phyloP scores from a whole-genome alignment of 2,329 filamentous ascomycete species.

The Alternaria sp. region DNA sequence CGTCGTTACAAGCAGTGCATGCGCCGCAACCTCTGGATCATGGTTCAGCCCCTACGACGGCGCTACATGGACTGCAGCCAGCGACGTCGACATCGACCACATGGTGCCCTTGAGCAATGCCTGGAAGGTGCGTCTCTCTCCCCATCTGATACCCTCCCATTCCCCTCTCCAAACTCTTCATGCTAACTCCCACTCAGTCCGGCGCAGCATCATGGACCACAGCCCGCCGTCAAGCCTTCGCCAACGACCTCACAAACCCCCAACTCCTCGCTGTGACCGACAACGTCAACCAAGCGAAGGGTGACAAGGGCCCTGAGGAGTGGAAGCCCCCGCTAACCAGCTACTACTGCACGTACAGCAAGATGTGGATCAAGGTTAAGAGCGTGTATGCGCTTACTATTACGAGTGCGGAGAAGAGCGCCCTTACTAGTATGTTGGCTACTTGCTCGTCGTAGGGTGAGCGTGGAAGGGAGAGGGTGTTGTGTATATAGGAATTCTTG shows the following conservation, averaged over 20 bases:
- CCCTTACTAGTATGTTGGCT: conserved; percentile 68
- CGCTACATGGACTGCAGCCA: conserved; percentile 69
- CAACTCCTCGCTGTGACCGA: conserved; percentile 83
- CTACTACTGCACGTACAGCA: conserved; percentile 81
- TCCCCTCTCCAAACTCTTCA: neutral
- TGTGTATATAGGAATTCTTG: neutral
- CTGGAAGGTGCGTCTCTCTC: conserved; percentile 65
- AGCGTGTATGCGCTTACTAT: conserved; percentile 71
- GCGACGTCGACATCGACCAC: conserved; percentile 82
- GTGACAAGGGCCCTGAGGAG: conserved; percentile 73
- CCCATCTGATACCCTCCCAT: too few relatives aligned
- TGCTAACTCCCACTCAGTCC: conserved; percentile 51
- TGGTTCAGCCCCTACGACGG: conserved; percentile 80
- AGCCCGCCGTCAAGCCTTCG: conserved; percentile 69
- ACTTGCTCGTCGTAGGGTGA: conserved; percentile 58
- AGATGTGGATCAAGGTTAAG: conserved; percentile 81
- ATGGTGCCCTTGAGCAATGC: conserved; percentile 82
- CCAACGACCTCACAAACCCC: conserved; percentile 77
- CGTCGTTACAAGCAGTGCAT: conserved; percentile 65
- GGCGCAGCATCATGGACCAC: conserved; percentile 77
- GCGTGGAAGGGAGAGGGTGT: neutral
- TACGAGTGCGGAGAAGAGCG: conserved; percentile 73
- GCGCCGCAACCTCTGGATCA: conserved; percentile 67
- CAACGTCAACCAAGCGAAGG: conserved; percentile 74
- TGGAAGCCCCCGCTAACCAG: conserved; percentile 70